Conservation (phyloP, 805 yeast genomes). For the Ogataea parapolymorpha region DNA sequence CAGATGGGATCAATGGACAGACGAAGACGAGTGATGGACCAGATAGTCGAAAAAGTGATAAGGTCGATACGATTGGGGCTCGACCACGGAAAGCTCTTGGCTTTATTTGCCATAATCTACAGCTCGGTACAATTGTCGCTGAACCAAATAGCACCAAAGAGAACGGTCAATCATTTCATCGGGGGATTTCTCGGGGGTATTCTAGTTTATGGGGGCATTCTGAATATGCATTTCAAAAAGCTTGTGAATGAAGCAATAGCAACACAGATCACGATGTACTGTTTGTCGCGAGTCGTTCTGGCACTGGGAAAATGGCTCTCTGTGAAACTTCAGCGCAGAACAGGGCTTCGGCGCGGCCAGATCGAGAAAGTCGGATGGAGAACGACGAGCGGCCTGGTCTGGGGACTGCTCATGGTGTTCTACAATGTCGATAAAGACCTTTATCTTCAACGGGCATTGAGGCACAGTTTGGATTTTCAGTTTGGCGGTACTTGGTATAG, state of each 20-base stretch:
- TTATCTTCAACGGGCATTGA: conserved; percentile 56
- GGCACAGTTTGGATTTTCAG: conserved; percentile 67
- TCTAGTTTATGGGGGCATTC: conserved; percentile 30
- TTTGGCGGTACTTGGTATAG: conserved; percentile 53
- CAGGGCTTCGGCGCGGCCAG: conserved; percentile 2
- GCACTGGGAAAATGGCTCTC: conserved; percentile 56
- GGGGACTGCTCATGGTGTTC: conserved; percentile 74
- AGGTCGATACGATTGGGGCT: conserved; percentile 26
- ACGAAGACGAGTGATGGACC: conserved; percentile 7
- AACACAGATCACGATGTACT: conserved; percentile 73
- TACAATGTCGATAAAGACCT: conserved; percentile 60
- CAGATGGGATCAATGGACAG: conserved; percentile 23
- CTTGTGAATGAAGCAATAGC: conserved; percentile 39
- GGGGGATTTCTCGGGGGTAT: conserved; percentile 32
- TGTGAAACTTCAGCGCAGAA: conserved; percentile 1
- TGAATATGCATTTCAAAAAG: conserved; percentile 11
- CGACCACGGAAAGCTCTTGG: conserved; percentile 33
- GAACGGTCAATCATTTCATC: conserved; percentile 18
- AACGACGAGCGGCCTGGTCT: conserved; percentile 56
- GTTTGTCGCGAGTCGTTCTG: conserved; percentile 62
- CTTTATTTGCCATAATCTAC: conserved; percentile 31
- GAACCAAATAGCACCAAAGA: conserved; percentile 1
- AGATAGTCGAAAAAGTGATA: conserved; percentile 17
- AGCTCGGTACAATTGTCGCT: conserved; percentile 15
- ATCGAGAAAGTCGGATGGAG: conserved; percentile 48